phyloP scores from a whole-genome alignment of 208 protist genomes.

The Leishmania arabica region DNA sequence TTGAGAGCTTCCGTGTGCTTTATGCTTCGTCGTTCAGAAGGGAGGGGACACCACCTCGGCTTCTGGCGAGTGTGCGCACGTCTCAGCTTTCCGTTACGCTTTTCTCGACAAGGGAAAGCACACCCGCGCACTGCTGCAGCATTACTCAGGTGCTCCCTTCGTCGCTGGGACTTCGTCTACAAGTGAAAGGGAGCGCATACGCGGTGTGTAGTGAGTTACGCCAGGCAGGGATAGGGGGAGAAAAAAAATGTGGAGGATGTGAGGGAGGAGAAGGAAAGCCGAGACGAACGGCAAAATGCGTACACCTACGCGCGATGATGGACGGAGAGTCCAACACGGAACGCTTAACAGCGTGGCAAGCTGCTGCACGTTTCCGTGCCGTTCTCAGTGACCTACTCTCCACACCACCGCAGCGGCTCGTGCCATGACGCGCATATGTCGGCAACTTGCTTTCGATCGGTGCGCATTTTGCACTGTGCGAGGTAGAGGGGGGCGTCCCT shows the following conservation, averaged over 20 bases:
- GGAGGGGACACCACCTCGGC: not conserved
- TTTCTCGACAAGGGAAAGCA: not conserved
- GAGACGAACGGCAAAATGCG: not conserved
- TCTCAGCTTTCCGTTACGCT: not conserved
- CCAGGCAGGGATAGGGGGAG: not conserved
- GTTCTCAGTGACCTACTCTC: not conserved
- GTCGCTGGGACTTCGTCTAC: not conserved
- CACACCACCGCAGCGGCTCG: not conserved
- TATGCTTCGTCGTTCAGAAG: not conserved
- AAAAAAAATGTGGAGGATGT: not conserved
- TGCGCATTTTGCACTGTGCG: not conserved
- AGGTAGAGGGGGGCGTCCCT: not conserved
- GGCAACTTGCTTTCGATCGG: too few species aligned
- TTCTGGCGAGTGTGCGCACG: not conserved
- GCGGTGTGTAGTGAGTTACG: not conserved
- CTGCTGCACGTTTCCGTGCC: not conserved
- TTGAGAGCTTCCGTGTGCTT: not conserved
- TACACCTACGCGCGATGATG: too few species aligned
- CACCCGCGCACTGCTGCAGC: not conserved
- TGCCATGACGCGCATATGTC: too few species aligned
- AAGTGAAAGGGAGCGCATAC: not conserved
- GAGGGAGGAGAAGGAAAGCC: not conserved
- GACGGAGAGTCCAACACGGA: not conserved
- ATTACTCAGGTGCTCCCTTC: not conserved
- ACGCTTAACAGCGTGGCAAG: not conserved